Base-by-base conservation (phyloP, 2,329 filamentous ascomycete genomes). In the Huntiella abstrusa region DNA sequence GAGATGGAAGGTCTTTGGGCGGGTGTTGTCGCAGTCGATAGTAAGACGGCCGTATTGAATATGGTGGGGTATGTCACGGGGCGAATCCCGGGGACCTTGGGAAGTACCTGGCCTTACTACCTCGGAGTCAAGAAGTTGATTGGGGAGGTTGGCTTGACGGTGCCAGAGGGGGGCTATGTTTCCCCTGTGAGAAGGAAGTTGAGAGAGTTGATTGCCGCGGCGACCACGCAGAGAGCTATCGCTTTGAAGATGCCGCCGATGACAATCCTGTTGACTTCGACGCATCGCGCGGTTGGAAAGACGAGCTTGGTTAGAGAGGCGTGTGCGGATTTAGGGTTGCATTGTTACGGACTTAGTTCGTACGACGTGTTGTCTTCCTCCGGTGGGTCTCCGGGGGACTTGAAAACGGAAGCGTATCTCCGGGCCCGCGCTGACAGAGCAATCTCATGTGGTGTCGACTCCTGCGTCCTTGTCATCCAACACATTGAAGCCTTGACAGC, bases 321-420 rank as follows among this genome's bases (percentile, higher is more conserved):
- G 4, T 93, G 86, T 59, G 73, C 81, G 2, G 88, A 95, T 55
- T 80, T 95, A 51, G 91, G 91, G 3, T 68, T 96, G 12, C 91
- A 98, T 59, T 82, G 78, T 0, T 96, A 94, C 58, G 64, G 75
- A 1, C 83, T 98, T 45, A 86, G 96, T 59, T 83, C 84, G 0
- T 94, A 93, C 55, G 91, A 98, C 55, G 84, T 98, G 37, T 68
- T 94, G 4, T 88, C 85, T n/a, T 88, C 96, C 59, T 84, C 85
- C 11, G 60, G 61, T 7, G 49, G 49, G 10, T 39, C 33, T 32
- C 41, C 41, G 12, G 80, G 81, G 39, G 91, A 98, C 57, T 82
- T 93, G 22, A 95, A 96, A 62, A 94, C 87, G 0, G 88, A 95
- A 57, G 87, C 83, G 1, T 83, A 93, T 53, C 65, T 98, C 12